These are phyloP conservation scores for Yamadazyma spencermartinsiae DNA, from an alignment of 1,139 yeast species.

Conservation along the genomic window DNA sequence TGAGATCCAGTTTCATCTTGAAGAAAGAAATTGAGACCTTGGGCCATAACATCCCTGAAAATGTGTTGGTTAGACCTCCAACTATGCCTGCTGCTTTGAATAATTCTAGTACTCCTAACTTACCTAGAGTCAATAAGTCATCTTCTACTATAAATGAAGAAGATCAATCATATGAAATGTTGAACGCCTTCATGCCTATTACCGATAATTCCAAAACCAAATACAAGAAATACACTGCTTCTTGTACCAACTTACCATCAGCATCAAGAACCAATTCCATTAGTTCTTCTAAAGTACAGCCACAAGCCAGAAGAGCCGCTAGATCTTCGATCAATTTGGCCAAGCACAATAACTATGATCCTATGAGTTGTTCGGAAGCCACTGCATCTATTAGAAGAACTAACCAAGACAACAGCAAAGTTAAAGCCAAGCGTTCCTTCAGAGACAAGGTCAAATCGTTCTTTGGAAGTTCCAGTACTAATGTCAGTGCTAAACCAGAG, in stretches of 20 bases:
- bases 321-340: conserved; percentile 19
- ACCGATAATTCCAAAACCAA: conserved; percentile 11
- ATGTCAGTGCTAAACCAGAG: conserved; percentile 6
- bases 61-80: conserved; percentile 30
- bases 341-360: conserved; percentile 18
- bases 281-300: conserved; percentile 10
- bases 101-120: conserved; percentile 7
- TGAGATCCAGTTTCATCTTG: conserved; percentile 41
- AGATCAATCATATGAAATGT: conserved; percentile 16
- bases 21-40: conserved; percentile 32
- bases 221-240: conserved; percentile 14
- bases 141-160: conserved; percentile 12
- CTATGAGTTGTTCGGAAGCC: conserved; percentile 14
- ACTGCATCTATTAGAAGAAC: conserved; percentile 14
- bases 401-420: conserved; percentile 12
- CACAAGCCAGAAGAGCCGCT: conserved; percentile 13
- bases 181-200: conserved; percentile 18
- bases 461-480: conserved; percentile 16
- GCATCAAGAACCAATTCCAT: conserved; percentile 1
- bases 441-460: conserved; percentile 29
- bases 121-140: conserved; percentile 5
- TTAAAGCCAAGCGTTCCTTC: conserved; percentile 24
- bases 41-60: conserved; percentile 35
- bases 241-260: conserved; percentile 16
- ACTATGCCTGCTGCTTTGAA: conserved; percentile 26